A percentile compares a stretch with the other conserved stretches of the same genome.
Evolutionary conservation across 179 eudicot species (phyloP).

Genomic region (Carnegiea gigantea): DNA sequence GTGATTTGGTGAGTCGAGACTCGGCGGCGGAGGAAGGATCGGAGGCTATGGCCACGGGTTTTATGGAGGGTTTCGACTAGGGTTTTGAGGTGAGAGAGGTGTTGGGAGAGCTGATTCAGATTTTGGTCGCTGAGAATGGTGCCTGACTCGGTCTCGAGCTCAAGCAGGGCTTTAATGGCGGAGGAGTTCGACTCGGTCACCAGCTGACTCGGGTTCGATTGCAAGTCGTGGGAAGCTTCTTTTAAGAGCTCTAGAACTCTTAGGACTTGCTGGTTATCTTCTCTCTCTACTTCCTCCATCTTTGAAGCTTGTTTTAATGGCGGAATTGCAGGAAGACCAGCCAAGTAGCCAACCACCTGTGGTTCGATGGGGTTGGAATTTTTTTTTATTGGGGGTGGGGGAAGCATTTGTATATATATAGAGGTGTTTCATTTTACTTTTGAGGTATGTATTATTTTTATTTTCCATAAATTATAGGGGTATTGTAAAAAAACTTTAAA

Average conservation of each 20-base stretch:
- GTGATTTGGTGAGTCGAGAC: conserved; percentile 58
- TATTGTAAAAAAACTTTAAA: too few relatives aligned
- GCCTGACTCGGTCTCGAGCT: conserved; percentile 61
- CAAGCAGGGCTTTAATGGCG: conserved; percentile 71
- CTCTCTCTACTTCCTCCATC: conserved; percentile 39
- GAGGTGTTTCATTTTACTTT: too few relatives aligned
- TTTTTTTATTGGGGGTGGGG: too few relatives aligned
- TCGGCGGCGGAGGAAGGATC: conserved; percentile 57
- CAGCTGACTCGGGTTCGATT: conserved; percentile 35
- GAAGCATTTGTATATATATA: too few relatives aligned
- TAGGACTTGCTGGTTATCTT: conserved; percentile 44
- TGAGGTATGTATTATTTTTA: too few relatives aligned
- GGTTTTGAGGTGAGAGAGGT: conserved; percentile 57
- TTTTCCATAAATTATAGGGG: too few relatives aligned
- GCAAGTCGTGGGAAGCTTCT: conserved; percentile 67
- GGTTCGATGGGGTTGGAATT: too few relatives aligned
- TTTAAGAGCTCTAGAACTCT: conserved; percentile 65
- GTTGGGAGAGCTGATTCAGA: conserved; percentile 53
- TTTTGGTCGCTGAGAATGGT: conserved; percentile 62
- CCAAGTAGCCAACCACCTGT: too few relatives aligned
- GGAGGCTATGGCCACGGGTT: conserved; percentile 31
- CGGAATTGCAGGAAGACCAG: not conserved
- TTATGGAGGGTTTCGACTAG: conserved; percentile 38
- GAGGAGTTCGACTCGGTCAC: conserved; percentile 43
- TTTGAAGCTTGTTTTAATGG: not conserved